Evolutionary conservation across 768 basidiomycete species (phyloP).

Genomic region (Cystofilobasidium ferigula): DNA sequence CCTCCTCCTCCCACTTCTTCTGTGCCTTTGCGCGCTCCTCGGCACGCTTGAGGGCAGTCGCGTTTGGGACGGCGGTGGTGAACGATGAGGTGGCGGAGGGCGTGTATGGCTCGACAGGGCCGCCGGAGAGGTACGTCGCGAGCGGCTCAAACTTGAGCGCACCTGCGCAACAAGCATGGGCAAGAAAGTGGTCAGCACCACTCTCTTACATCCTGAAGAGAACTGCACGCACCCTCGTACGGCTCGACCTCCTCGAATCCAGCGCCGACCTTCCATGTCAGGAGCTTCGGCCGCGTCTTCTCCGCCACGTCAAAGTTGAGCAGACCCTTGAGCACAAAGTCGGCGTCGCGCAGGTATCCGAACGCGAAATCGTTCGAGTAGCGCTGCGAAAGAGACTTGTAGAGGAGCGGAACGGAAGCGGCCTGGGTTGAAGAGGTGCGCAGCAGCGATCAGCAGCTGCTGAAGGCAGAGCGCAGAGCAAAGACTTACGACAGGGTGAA

Average conservation of each 20-base stretch:
- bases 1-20: constrained; percentile 22
- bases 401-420: constrained; percentile 38
- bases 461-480: neutral
- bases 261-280: constrained; percentile 57
- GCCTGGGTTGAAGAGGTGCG: constrained; percentile 11
- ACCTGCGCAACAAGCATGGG: constrained; percentile 42
- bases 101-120: constrained; percentile 31
- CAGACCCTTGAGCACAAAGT: constrained; percentile 44
- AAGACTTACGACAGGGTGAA: constrained; percentile 34
- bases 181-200: neutral
- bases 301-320: constrained; percentile 5
- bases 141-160: constrained; percentile 62
- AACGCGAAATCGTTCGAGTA: constrained; percentile 56
- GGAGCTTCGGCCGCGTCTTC: constrained; percentile 53
- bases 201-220: no score
- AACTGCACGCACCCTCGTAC: constrained; percentile 53
- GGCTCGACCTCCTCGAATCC: constrained; percentile 41
- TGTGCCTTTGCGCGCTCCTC: constrained; percentile 22
- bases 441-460: neutral
- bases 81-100: neutral
- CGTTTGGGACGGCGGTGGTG: constrained; percentile 14
- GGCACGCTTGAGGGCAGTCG: constrained; percentile 5
- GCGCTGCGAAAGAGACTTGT: constrained; percentile 38
- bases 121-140: constrained; percentile 58
- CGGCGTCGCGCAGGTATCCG: constrained; percentile 61